phyloP scores from a whole-genome alignment of 1,284 basidiomycete genomes.

The Dichomitus squalens region DNA sequence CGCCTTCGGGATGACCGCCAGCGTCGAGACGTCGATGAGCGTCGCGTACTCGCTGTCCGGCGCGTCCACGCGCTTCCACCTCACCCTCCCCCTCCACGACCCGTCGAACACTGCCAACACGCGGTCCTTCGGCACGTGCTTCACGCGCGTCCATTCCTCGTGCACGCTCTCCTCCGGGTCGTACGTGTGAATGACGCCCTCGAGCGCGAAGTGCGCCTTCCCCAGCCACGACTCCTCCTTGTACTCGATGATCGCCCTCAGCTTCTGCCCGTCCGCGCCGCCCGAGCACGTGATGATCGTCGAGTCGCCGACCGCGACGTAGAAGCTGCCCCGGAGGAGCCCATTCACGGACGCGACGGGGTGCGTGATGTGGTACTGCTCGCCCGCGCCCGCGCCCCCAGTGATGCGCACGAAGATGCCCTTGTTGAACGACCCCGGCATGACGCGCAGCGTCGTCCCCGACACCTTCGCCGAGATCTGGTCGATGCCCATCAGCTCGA shows the following conservation, averaged over 20 bases:
- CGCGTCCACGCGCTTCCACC: constrained; percentile 67
- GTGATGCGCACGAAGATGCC: constrained; percentile 85
- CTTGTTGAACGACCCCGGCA: constrained; percentile 83
- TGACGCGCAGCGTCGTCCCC: constrained; percentile 81
- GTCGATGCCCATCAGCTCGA: constrained; percentile 82
- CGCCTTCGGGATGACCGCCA: constrained; percentile 80
- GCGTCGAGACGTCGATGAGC: constrained; percentile 77
- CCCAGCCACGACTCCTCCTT: constrained; percentile 99
- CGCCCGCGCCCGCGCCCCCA: constrained; percentile 78
- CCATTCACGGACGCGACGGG: constrained; percentile 92
- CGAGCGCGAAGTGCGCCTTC: constrained; percentile 83
- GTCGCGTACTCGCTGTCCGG: constrained; percentile 59
- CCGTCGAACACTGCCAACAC: constrained; percentile 88
- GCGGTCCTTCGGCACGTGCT: constrained; percentile 83
- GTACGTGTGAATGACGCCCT: constrained; percentile 90
- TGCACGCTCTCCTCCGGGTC: constrained; percentile 61
- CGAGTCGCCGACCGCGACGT: constrained; percentile 83
- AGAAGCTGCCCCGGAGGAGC: constrained; percentile 87
- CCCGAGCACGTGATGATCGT: constrained; percentile 84
- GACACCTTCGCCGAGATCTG: constrained; percentile 93
- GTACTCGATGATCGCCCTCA: constrained; percentile 89
- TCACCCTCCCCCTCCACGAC: constrained; percentile 83
- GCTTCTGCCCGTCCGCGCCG: constrained; percentile 52
- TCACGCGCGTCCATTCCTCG: constrained; percentile 85
- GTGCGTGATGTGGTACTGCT: constrained; percentile 88